A percentile compares a stretch with the other conserved stretches of the same genome.
Evolutionary conservation across 2,329 filamentous ascomycete genomes (phyloP).

Genomic region (Tricladium varicosporioides): DNA sequence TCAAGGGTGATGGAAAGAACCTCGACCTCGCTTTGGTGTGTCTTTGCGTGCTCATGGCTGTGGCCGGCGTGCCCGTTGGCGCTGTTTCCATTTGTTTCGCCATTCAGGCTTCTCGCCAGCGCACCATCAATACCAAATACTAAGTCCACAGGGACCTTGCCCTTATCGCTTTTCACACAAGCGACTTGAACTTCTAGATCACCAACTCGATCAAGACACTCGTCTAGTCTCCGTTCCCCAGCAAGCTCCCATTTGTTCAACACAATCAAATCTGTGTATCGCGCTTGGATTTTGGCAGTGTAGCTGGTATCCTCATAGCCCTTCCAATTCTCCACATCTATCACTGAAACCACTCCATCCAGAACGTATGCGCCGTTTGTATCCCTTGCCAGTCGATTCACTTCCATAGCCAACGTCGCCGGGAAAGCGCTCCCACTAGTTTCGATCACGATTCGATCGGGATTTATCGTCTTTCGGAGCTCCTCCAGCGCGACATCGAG

Average conservation of each 20-base stretch:
- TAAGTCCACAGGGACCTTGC: constrained; percentile 73
- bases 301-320: constrained; percentile 71
- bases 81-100: constrained; percentile 33
- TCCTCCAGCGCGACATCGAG: constrained; percentile 77
- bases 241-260: constrained; percentile 72
- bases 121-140: constrained; percentile 87
- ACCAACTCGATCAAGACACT: constrained; percentile 63
- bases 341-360: constrained; percentile 69
- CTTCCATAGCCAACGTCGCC: constrained; percentile 68
- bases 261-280: constrained; percentile 69
- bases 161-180: constrained; percentile 81
- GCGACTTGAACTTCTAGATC: constrained; percentile 66
- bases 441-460: constrained; percentile 90
- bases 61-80: constrained; percentile 53
- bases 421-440: constrained; percentile 69
- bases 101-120: constrained; percentile 57
- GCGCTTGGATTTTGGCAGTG: constrained; percentile 70
- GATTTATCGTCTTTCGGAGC: constrained; percentile 56
- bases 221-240: constrained; percentile 59
- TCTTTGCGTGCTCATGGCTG: constrained; percentile 39
- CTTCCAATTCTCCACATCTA: constrained; percentile 75
- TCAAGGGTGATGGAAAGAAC: constrained; percentile 78
- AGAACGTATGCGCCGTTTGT: constrained; percentile 56
- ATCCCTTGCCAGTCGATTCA: constrained; percentile 60
- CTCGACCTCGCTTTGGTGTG: constrained; percentile 82